Evolutionary conservation across 2,329 filamentous ascomycete genomes (phyloP), one percentile per base, ranked within the genome.

Genomic region (Sporothrix inflata): DNA sequence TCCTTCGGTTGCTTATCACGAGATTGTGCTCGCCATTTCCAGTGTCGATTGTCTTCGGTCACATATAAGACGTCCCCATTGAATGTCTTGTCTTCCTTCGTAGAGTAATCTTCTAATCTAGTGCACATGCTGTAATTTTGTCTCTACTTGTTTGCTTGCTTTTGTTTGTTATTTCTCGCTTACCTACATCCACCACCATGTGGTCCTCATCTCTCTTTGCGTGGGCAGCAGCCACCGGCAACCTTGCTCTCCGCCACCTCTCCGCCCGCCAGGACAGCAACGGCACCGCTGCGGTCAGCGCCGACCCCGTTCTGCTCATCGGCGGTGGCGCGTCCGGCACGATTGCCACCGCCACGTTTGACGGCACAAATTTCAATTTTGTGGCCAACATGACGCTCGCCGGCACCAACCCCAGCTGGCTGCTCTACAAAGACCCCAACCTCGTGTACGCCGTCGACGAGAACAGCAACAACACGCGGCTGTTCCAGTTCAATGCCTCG

Each of bases 361-460:
- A 83, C 74, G 83, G 81, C 71, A 74, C 75, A 21, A 73, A 71
- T 53, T 84, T 87, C 76, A 78, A 78, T 42, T 75, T 83, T 30
- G 79, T 83, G 24, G 75, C 77, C 66, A 83, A 82, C 49, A 77
- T 79, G 45, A 75, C 76, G 2, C 74, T 77, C 8, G 30, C 75
- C 0, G 80, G 80, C 61, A 76, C 78, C 3, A 75, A 73, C 1
- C 81, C 85, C 27, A 85, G 83, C 73, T 87, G 85, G 85, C 78
- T 87, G 78, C 78, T 81, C 51, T 82, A 81, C 77, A 80, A 80
- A 66, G 73, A 78, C 21, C 81, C 81, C 34, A 79, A 82, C 75
- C 76, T 78, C 4, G 73, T 87, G 57, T 87, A 85, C 73, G 83
- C 83, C 60, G 83, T 85, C 24, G 81, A 87, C 74, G 86, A 88